Evolutionary conservation across 306 rosid species (phyloP), one percentile per base, ranked within the genome.

Genomic region (Vachellia pachyceras): DNA sequence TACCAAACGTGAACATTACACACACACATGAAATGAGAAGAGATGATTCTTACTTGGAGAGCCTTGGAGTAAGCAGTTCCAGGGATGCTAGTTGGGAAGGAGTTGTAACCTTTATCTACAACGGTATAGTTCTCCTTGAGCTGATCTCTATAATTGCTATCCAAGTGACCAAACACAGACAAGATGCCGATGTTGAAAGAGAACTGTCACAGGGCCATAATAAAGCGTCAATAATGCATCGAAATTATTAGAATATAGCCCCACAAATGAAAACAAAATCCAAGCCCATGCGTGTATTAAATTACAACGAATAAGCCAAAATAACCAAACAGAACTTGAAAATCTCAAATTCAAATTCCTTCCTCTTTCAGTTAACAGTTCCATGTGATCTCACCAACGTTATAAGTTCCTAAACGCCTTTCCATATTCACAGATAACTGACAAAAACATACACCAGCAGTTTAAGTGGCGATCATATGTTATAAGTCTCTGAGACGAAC

Each of bases 91-190:
- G 83, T 90, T 12, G 92, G 97, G 68, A 95, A 92, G 76, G 92
- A 95, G 72, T 95, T 95, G 89, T 95, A 95, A n/a, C 98, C 98
- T 85, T 89, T 91, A 40, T 95, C 91, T 0, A 95, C 87, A 65
- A 87, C 90, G 89, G 84, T 25, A 74, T 94, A 94, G 40, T 91
- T 92, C 70, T 92, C 82, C 86, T 86, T 88, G 37, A 95, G 92
- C 76, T 83, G 77, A 47, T 92, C 88, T 73, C 65, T 90, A 63
- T 91, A 87, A 42, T 81, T 72, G 10, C n/a, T 58, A n/a, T 91
- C 91, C 84, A 92, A 84, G 25, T 73, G 77, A 36, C 97, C 95
- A 76, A 95, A 95, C 69, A 95, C 83, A 2, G 95, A 85, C 73
- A 95, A 86, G 80, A 91, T 86, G 12, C 97, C 98, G 22, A 90